Evolutionary conservation across 208 protist genomes (phyloP).

Genomic region (Wallacemonas sp.): DNA sequence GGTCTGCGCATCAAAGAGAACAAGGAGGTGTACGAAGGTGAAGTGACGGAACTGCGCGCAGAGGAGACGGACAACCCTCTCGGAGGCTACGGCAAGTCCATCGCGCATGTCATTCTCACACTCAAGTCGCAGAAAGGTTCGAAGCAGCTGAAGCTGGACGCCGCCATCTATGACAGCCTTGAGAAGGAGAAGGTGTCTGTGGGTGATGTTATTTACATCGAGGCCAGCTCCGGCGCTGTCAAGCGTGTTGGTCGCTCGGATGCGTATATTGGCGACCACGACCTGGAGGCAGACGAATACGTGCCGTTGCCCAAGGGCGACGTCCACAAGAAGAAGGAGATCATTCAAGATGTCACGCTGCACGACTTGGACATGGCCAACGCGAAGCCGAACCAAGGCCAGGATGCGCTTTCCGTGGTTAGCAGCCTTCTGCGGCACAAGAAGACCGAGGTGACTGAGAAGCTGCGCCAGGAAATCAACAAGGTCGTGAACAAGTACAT

Average conservation of each 20-base stretch:
- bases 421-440: constrained; percentile 98
- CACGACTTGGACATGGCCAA: constrained; percentile 99
- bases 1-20: constrained; percentile 99
- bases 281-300: constrained; percentile 99
- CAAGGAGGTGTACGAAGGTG: constrained; percentile 99
- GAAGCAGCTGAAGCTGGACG: constrained; percentile 99
- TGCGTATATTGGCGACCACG: constrained; percentile 95
- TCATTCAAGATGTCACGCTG: constrained; percentile 99
- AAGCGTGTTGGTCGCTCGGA: constrained; percentile 97
- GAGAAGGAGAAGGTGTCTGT: constrained; percentile 98
- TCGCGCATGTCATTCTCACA: constrained; percentile 98
- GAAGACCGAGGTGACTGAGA: constrained; percentile 99
- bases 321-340: constrained; percentile 99
- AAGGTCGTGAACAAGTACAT: constrained; percentile 99
- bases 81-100: constrained; percentile 98
- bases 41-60: constrained; percentile 98
- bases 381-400: constrained; percentile 95
- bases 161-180: constrained; percentile 98
- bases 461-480: constrained; percentile 99
- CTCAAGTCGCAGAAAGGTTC: constrained; percentile 98
- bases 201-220: constrained; percentile 99
- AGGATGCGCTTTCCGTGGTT: constrained; percentile 98
- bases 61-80: constrained; percentile 98
- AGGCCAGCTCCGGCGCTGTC: constrained; percentile 97
- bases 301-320: constrained; percentile 99